A percentile compares a stretch with the other conserved stretches of the same genome.
phyloP scores from a whole-genome alignment of 2,329 filamentous ascomycete genomes.

The Trichoderma sp. region DNA sequence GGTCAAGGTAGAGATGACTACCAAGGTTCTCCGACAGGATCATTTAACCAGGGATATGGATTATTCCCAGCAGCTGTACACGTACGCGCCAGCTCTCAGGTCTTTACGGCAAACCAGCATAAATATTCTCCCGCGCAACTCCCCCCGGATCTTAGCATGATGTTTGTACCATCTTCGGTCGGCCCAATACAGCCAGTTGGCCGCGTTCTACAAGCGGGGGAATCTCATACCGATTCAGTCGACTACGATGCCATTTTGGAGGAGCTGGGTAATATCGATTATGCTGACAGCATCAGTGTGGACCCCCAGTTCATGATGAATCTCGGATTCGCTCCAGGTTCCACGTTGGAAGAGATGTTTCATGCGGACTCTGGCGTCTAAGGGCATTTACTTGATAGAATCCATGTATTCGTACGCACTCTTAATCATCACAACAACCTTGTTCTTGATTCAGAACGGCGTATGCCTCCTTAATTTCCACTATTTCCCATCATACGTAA shows the following conservation, averaged over 20 bases:
- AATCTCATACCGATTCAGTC: background rate
- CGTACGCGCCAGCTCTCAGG: background rate
- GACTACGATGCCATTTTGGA: constrained; percentile 14
- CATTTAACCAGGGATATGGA: background rate
- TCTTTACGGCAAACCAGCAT: background rate
- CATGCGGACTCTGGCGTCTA: background rate
- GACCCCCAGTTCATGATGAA: constrained; percentile 16
- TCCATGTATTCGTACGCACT: background rate
- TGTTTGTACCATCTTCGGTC: background rate
- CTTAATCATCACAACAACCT: background rate
- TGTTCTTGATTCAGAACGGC: background rate
- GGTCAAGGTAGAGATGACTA: background rate
- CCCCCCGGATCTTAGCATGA: background rate
- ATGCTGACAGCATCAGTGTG: constrained; percentile 4
- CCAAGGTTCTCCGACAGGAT: background rate
- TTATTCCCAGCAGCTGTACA: background rate
- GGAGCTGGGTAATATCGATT: constrained; percentile 12
- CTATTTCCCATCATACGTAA: background rate
- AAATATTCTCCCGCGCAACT: constrained; percentile 11
- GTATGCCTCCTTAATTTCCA: background rate
- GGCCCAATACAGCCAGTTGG: background rate
- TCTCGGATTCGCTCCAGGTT: constrained; percentile 11
- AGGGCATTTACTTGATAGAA: background rate
- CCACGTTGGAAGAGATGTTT: constrained; percentile 5
- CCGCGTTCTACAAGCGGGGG: background rate